Evolutionary conservation across 192 early-diverging fungal genomes (phyloP).

Genomic region (Coemansia sp.): DNA sequence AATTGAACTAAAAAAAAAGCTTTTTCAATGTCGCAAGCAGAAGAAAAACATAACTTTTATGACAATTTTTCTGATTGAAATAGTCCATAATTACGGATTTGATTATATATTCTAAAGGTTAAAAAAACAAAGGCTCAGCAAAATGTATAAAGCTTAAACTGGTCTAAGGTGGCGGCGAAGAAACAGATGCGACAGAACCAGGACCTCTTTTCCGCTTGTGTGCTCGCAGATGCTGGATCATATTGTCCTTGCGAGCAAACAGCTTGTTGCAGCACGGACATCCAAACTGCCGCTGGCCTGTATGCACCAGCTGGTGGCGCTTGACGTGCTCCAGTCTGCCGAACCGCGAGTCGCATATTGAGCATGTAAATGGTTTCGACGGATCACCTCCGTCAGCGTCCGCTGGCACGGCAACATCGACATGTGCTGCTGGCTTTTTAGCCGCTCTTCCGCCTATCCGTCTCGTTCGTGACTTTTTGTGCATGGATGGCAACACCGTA

Average conservation of each 20-base stretch:
- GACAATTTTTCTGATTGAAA: not conserved
- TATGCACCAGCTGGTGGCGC: conserved; percentile 56
- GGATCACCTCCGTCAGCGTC: conserved; percentile 22
- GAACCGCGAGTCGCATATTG: conserved; percentile 61
- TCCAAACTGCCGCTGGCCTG: conserved; percentile 66
- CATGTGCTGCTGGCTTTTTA: not conserved
- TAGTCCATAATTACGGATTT: not conserved
- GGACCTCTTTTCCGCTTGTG: conserved; percentile 50
- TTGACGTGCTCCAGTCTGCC: conserved; percentile 55
- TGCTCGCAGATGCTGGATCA: conserved; percentile 78
- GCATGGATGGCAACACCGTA: not conserved
- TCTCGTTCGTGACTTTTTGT: not conserved
- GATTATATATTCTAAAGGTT: too few relatives aligned
- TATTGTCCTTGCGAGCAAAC: conserved; percentile 78
- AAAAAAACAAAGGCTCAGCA: too few relatives aligned
- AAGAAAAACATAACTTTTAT: not conserved
- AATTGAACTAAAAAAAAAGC: not conserved
- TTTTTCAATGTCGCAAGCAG: not conserved
- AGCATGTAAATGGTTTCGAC: conserved; percentile 50
- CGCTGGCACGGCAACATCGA: not conserved
- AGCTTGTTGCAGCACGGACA: conserved; percentile 64
- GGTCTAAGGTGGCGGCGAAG: too few relatives aligned
- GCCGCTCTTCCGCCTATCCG: not conserved
- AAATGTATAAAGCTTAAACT: too few relatives aligned
- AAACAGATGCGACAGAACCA: too few relatives aligned